Conservation (phyloP, 2,329 filamentous ascomycete genomes). For the Plenodomus lindquistii region DNA sequence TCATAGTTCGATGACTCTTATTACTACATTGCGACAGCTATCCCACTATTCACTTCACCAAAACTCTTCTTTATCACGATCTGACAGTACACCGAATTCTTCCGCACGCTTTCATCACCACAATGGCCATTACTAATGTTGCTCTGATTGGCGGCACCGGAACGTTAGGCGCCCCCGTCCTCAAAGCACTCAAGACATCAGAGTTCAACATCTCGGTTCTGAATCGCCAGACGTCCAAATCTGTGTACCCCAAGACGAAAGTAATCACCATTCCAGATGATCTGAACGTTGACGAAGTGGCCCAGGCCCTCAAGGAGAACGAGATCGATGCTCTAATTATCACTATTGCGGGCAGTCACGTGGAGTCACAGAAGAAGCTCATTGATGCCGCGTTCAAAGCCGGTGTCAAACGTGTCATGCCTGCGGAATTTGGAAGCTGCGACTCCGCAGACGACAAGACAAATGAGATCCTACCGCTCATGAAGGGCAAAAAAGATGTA, state of each 20-base stretch:
- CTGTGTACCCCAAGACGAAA: conserved; percentile 48
- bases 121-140: conserved; percentile 43
- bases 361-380: conserved; percentile 54
- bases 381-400: conserved; percentile 62
- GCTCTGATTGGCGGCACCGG: conserved; percentile 47
- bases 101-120: background rate
- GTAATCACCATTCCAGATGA: conserved; percentile 47
- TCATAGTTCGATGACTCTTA: background rate
- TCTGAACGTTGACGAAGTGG: conserved; percentile 33
- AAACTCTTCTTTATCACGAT: background rate
- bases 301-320: conserved; percentile 49
- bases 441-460: conserved; percentile 47
- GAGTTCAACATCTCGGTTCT: conserved; percentile 40
- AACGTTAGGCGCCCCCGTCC: conserved; percentile 39
- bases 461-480: conserved; percentile 56
- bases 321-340: conserved; percentile 56
- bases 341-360: conserved; percentile 51
- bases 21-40: background rate
- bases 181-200: conserved; percentile 35
- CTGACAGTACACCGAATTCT: background rate
- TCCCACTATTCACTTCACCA: background rate
- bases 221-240: conserved; percentile 41
- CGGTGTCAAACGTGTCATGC: conserved; percentile 64
- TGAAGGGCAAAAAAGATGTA: conserved; percentile 53
- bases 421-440: conserved; percentile 61